These are phyloP conservation scores for Vachellia collinsii DNA, from an alignment of 306 rosid species.

Conservation along the genomic window DNA sequence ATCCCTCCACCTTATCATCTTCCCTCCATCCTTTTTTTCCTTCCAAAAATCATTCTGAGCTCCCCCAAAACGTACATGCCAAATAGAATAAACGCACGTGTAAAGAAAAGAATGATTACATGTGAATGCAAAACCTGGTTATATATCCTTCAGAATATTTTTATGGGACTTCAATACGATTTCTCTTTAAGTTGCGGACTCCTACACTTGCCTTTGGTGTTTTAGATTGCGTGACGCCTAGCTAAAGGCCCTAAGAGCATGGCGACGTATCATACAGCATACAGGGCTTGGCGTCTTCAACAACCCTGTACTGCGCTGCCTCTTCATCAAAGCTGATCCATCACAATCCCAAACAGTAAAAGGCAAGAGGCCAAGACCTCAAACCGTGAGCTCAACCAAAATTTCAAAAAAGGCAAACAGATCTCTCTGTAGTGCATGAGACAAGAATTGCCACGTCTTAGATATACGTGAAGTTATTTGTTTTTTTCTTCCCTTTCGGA, in stretches of 20 bases:
- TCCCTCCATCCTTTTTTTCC: no score
- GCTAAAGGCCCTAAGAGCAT: background rate
- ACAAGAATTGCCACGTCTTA: conserved; percentile 23
- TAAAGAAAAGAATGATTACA: no score
- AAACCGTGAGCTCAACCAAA: background rate
- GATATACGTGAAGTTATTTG: conserved; percentile 59
- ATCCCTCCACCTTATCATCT: background rate
- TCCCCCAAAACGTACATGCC: background rate
- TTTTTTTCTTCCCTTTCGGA: conserved; percentile 42
- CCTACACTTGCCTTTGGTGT: no score
- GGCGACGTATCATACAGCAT: background rate
- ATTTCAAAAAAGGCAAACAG: background rate
- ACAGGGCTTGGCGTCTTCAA: background rate
- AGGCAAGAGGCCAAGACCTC: background rate
- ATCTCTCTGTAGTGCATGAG: background rate
- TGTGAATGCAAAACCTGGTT: no score
- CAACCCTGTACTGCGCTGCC: background rate
- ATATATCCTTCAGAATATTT: no score
- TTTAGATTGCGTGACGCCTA: background rate
- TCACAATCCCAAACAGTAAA: conserved; percentile 27
- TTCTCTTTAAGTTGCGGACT: background rate
- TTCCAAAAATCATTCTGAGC: no score
- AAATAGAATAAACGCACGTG: no score
- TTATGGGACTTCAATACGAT: background rate
- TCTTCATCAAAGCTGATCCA: background rate